Evolutionary conservation across 805 yeast genomes (phyloP), one percentile per base, ranked within the genome.

Genomic region (Kodamaea hsintzibuensis): DNA sequence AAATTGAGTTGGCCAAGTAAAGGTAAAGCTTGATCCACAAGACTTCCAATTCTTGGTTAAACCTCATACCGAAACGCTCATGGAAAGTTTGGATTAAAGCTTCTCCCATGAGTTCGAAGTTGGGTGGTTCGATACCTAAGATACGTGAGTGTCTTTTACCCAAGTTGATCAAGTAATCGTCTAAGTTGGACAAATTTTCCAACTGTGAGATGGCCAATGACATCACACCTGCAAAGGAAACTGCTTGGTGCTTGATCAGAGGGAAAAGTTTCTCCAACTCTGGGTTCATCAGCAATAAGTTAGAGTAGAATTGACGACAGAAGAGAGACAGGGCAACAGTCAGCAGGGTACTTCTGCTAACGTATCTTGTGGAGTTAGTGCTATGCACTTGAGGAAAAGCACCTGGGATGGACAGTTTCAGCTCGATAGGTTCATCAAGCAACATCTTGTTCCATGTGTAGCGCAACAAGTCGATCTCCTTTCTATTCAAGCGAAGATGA

Each of bases 141-240:
- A 89, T 84, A 59, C 96, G 72, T 1, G 90, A 74, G 67, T 90
- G 96, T 50, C 89, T 74, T 64, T 87, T 88, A 1, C 92, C 96
- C 59, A 89, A 69, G 47, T 81, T 80, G 44, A 72, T 73, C 49
- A 90, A 70, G 53, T 84, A 85, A 22, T 79, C 86, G 61, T 86
- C 85, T 60, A 89, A 70, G 6, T 70, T 67, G 2, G 77, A 63
- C 50, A 89, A 72, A 58, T 84, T 78, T 51, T 87, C 91, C 50
- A 89, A 72, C 59, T 83, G 83, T 27, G 79, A 69, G 55, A 89
- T 82, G 1, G 92, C 88, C 43, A 83, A 77, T 27, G 88, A 81
- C 60, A 90, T 67, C 16, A 89, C 89, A 4, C 92, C 91, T 0
- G 93, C 91, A 73, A 89, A 86, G 7, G 92, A 81, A 13, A 83